Base-by-base conservation (phyloP, 1,139 yeast species). In the Protomyces inundatus region DNA sequence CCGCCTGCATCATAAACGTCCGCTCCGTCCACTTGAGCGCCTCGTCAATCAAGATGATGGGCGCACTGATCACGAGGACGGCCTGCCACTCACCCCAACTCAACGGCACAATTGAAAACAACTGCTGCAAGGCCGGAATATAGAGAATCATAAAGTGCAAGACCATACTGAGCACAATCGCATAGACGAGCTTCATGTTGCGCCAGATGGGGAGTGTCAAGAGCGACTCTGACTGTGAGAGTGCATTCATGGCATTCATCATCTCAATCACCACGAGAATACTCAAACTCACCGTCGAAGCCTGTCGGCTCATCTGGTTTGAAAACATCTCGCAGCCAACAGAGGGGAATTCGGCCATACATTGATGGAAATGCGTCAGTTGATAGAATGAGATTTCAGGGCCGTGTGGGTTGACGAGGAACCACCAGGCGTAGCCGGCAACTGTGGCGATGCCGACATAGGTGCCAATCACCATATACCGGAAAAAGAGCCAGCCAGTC, bases 351-450 rank as follows among this genome's bases (percentile, higher is more conserved):
- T 70, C 71, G 3, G 68, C 46, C 1, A 74, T 66, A 64, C 79
- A 76, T 60, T 72, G 70, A 62, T 76, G 79, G 70, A 76, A 76
- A 64, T 74, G 75, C 4, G 77, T 72, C 42, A 77, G 69, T 66
- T 76, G 74, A 48, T 67, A 32, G 66, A 69, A 77, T 5, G 74
- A 58, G 42, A 77, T 73, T 63, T 71, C 72, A 9, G 80, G 80
- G 4, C 80, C 80, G 36, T 71, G 68, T 6, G 67, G 60, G 65
- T 74, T 74, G 60, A 67, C 69, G 58, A 76, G 64, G 68, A 76
- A 77, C 72, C 76, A 76, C 80, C 80, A 77, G 12, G 73, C 75
- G 65, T 77, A 77, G 12, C 79, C 79, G 65, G 74, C 75, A n/a
- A 77, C 79, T 10, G 80, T 77, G 3, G 79, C 79, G 50, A 68